Conservation (phyloP, 2,329 filamentous ascomycete species). For the Cordyceps fumosorosea region DNA sequence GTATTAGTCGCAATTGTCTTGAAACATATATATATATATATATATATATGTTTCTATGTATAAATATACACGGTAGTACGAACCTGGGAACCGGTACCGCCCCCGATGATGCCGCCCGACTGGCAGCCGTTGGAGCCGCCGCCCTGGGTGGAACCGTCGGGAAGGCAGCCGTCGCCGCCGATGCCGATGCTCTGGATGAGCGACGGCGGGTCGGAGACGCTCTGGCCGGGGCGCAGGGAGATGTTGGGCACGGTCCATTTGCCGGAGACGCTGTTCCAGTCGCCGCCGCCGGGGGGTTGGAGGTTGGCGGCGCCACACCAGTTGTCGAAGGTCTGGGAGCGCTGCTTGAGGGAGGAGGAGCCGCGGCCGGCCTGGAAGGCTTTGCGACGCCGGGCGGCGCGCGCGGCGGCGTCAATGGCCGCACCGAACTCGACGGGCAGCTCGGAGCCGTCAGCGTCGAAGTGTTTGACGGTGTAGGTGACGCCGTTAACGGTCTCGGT, state of each 20-base stretch:
- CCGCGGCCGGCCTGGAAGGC: no score
- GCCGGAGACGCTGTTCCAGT: background rate
- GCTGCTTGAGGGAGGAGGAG: no score
- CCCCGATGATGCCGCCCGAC: no score
- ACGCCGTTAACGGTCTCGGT: constrained; percentile 6
- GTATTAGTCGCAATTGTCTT: no score
- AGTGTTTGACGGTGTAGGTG: constrained; percentile 7
- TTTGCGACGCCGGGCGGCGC: background rate
- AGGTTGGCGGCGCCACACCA: constrained; percentile 1
- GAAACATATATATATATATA: no score
- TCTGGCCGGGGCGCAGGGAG: background rate
- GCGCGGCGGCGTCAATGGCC: background rate
- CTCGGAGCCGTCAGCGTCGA: constrained; percentile 4
- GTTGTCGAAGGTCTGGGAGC: no score
- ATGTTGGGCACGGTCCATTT: background rate
- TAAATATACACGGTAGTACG: no score
- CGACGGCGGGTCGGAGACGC: background rate
- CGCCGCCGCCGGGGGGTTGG: background rate
- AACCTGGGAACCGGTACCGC: constrained; percentile 1
- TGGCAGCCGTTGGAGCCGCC: no score
- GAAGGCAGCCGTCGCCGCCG: constrained; percentile 3
- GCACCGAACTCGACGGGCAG: constrained; percentile 7
- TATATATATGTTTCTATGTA: no score
- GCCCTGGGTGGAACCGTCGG: constrained; percentile 1
- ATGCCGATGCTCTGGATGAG: constrained; percentile 6